A percentile compares a stretch with the other conserved stretches of the same genome.
phyloP scores from a whole-genome alignment of 2,329 filamentous ascomycete genomes.

The Sclerotinia glacialis region DNA sequence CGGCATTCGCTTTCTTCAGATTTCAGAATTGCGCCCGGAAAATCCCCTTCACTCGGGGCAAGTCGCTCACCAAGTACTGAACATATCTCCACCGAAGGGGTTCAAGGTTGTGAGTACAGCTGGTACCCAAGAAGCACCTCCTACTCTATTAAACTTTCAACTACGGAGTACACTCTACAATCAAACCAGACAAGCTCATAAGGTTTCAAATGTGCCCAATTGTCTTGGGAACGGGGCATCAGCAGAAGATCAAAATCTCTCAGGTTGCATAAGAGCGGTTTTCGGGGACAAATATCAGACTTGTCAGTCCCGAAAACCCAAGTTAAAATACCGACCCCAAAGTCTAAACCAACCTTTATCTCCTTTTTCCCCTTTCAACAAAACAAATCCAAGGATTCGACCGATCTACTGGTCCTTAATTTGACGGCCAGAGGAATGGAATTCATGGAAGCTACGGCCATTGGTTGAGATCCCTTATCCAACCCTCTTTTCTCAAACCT shows the following conservation, averaged over 20 bases:
- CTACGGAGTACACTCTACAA: too few species aligned
- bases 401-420: background rate
- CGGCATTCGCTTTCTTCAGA: background rate
- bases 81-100: background rate
- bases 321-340: background rate
- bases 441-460: background rate
- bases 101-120: background rate
- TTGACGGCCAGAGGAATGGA: background rate
- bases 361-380: background rate
- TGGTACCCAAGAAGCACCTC: background rate
- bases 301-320: background rate
- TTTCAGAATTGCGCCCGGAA: background rate
- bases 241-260: background rate
- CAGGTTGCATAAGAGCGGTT: background rate
- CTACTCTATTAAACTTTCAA: conserved; percentile 5
- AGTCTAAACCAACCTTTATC: background rate
- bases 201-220: background rate
- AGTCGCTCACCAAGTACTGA: background rate
- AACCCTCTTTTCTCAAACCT: background rate
- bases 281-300: background rate
- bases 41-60: background rate
- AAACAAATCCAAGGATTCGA: too few species aligned
- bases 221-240: background rate
- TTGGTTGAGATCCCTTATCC: background rate
- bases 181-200: conserved; percentile 2